Evolutionary conservation across 768 basidiomycete genomes (phyloP).

Genomic region (Mycena kentingensis): DNA sequence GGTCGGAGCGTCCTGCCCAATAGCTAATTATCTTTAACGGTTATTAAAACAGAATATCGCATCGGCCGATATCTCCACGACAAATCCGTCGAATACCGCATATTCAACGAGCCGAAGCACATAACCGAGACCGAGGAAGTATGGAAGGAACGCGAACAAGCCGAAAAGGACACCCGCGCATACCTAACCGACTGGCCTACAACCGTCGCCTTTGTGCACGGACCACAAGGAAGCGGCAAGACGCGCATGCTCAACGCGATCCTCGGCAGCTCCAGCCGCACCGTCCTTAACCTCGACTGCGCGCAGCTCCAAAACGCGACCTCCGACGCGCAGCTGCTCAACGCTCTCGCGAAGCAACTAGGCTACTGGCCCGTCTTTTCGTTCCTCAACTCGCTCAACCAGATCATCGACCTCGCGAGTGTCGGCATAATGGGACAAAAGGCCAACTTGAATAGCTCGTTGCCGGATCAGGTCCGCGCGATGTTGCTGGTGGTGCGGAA

Average conservation of each 20-base stretch:
- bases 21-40: not conserved
- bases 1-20: conserved; percentile 40
- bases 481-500: conserved; percentile 77
- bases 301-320: conserved; percentile 66
- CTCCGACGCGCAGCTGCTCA: conserved; percentile 70
- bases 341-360: conserved; percentile 73
- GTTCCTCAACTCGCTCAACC: conserved; percentile 77
- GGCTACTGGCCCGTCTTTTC: conserved; percentile 91
- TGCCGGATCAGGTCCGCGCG: conserved; percentile 81
- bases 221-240: conserved; percentile 85
- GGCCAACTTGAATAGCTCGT: conserved; percentile 80
- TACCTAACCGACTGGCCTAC: conserved; percentile 80
- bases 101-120: conserved; percentile 33
- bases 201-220: conserved; percentile 79
- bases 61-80: conserved; percentile 76
- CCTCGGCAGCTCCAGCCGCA: conserved; percentile 57
- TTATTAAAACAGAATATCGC: conserved; percentile 52
- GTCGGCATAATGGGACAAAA: conserved; percentile 97
- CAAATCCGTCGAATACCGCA: conserved; percentile 57
- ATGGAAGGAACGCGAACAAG: conserved; percentile 87
- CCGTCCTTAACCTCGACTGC: conserved; percentile 82
- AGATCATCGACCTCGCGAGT: conserved; percentile 87
- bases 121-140: conserved; percentile 44
- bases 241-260: conserved; percentile 55
- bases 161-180: conserved; percentile 61